Conservation (phyloP, 1,139 yeast species). For the Taphrina confusa region DNA sequence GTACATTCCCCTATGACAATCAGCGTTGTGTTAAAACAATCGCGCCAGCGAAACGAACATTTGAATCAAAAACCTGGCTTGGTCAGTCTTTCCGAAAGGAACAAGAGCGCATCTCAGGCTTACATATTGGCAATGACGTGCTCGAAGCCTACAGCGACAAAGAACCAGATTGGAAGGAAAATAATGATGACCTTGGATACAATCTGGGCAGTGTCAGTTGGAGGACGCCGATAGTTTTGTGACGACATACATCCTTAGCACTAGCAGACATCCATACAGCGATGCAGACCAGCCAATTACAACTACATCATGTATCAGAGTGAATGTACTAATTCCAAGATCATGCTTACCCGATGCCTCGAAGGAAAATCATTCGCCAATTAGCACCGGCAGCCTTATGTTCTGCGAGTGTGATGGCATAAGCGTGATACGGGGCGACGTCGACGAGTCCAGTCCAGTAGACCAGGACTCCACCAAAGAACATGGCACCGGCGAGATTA, state of each 20-base stretch:
- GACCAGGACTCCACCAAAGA: slow-evolving; percentile 39
- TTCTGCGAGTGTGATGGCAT: slow-evolving; percentile 38
- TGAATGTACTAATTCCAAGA: background rate
- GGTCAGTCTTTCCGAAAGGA: background rate
- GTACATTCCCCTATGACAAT: slow-evolving; percentile 14
- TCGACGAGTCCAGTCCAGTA: slow-evolving; percentile 38
- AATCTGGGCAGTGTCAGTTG: slow-evolving; percentile 42
- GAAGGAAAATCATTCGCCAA: slow-evolving; percentile 40
- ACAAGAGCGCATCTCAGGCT: background rate
- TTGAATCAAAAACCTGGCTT: slow-evolving; percentile 1
- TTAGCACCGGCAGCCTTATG: slow-evolving; percentile 38
- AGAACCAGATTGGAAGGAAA: slow-evolving; percentile 67
- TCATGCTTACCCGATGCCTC: slow-evolving; percentile 49
- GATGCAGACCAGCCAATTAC: slow-evolving; percentile 71
- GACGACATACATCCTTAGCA: slow-evolving; percentile 59
- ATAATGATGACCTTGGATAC: slow-evolving; percentile 73
- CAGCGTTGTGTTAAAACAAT: background rate
- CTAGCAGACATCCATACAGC: slow-evolving; percentile 74
- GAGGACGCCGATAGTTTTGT: background rate
- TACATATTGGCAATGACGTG: slow-evolving; percentile 70
- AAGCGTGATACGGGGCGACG: slow-evolving; percentile 37
- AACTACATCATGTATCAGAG: slow-evolving; percentile 49
- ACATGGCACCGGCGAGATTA: slow-evolving; percentile 40
- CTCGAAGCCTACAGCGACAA: slow-evolving; percentile 71
- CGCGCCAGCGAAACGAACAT: background rate